Evolutionary conservation across 805 yeast genomes (phyloP), one percentile per base, ranked within the genome.

Genomic region (Hanseniaspora meyeri): DNA sequence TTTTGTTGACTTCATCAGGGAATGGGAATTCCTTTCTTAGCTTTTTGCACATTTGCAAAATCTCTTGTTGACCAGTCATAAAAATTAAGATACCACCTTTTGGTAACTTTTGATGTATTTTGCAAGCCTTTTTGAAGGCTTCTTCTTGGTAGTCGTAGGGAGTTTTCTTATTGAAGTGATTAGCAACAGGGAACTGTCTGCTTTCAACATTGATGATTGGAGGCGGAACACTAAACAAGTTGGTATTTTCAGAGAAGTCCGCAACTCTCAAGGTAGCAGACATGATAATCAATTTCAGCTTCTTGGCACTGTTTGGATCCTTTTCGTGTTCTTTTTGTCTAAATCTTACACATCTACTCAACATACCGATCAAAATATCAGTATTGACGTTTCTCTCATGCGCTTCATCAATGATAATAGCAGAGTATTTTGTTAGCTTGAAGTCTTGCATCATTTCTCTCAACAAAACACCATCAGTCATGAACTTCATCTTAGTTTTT

Each of bases 371-470:
- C 57, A 93, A 74, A 49, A 93, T 91, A 70, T 93, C 99, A 0
- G 99, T 93, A 66, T 93, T 93, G 59, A 91, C 82, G 66, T 89
- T 91, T 67, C 99, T 79, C 69, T 93, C 98, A 68, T 93, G 99
- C 0, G 99, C 99, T 70, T 93, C 99, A 72, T 93, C 99, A 58
- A 93, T 87, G 31, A 95, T 77, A 47, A 93, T 77, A 0, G 86
- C 83, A 0, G 97, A 89, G 67, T 93, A 93, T 64, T 85, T 87
- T 38, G 79, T 75, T 51, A 95, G 72, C 60, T 84, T 71, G 59
- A 93, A 84, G 65, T 93, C 98, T 0, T 79, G 74, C 85, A 91
- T 84, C 87, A 93, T 83, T 69, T 93, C 99, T 62, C 97, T 77
- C 39, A 95, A 72, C 54, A 93, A 70, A 27, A 93, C 96, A 78